phyloP scores from a whole-genome alignment of 768 basidiomycete species.

The Boletus vermiculosoides region DNA sequence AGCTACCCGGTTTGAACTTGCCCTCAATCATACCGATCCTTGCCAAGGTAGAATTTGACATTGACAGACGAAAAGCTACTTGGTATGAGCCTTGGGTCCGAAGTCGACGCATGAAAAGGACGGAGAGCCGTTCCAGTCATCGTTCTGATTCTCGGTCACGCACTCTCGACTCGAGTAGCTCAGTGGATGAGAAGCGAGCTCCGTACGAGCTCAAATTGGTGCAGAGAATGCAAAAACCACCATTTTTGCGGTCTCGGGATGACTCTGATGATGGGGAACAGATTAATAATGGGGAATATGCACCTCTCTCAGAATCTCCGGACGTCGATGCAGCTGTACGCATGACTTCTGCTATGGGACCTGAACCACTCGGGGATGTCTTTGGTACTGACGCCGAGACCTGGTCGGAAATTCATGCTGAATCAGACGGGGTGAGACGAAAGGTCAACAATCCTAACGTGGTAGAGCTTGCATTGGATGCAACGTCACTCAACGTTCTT shows the following conservation, averaged over 20 bases:
- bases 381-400: slow-evolving; percentile 67
- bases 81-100: slow-evolving; percentile 89
- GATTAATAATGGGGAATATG: slow-evolving; percentile 24
- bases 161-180: slow-evolving; percentile 21
- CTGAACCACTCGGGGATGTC: slow-evolving; percentile 58
- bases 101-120: slow-evolving; percentile 58
- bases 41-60: slow-evolving; percentile 94
- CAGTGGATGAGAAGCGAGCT: slow-evolving; percentile 32
- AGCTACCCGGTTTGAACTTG: slow-evolving; percentile 65
- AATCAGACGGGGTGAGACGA: slow-evolving; percentile 30
- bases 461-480: slow-evolving; percentile 53
- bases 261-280: slow-evolving; percentile 31
- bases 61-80: slow-evolving; percentile 72
- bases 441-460: slow-evolving; percentile 40
- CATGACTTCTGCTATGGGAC: slow-evolving; percentile 34
- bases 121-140: slow-evolving; percentile 40
- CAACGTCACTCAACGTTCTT: slow-evolving; percentile 34
- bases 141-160: slow-evolving; percentile 25
- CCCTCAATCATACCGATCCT: slow-evolving; percentile 75
- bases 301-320: slow-evolving; percentile 29
- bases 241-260: slow-evolving; percentile 26
- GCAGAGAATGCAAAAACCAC: slow-evolving; percentile 45
- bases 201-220: slow-evolving; percentile 54
- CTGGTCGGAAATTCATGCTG: slow-evolving; percentile 53
- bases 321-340: slow-evolving; percentile 37